Base-by-base conservation (phyloP, 2,329 filamentous ascomycete species). In the Aspergillus vadensis region DNA sequence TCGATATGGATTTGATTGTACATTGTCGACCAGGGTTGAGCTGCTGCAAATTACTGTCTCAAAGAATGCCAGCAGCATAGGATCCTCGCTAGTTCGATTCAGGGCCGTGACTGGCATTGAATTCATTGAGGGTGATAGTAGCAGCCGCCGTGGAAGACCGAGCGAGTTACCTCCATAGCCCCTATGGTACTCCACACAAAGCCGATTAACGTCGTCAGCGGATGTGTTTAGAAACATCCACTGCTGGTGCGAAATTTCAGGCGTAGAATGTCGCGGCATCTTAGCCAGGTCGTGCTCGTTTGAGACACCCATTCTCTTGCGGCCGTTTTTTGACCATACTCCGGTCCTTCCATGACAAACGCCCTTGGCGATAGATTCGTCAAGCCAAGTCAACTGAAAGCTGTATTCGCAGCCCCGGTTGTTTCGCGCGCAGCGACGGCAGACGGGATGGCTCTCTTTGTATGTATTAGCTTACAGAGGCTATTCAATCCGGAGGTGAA, bases 1-100 rank as follows among this genome's bases (percentile, higher is more conserved):
- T 44, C 68, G 64, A 61, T 72, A 72, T n/a, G 70, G 69, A 38
- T 72, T 72, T n/a, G 63, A 65, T 41, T 66, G 48, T 2, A 62
- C 64, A 48, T 71, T 69, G 41, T 72, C 69, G 30, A 71, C 57
- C 14, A 72, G 55, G 5, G 69, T 72, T n/a, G 62, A 67, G 23
- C 66, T 68, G 50, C 67, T 69, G 64, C 69, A 72, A 17, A 72
- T 69, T 5, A 66, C 64, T 5, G 65, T 55, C 21, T 72, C 69
- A 38, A 68, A 72, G 48, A 67, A 70, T 2, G 70, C 67, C 47
- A 71, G 57, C 5, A 72, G 63, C 19, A 54, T 39, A 0, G 65
- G 57, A 49, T 71, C 69, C 10, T 44, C 14, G 41, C 19, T 44
- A 12, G 41, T 23, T 23, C 19, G 41, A 44, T 21, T 6, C 41